These are phyloP conservation scores for Colletotrichum siamense DNA, from an alignment of 2,329 filamentous ascomycete genomes.

Conservation along the genomic window DNA sequence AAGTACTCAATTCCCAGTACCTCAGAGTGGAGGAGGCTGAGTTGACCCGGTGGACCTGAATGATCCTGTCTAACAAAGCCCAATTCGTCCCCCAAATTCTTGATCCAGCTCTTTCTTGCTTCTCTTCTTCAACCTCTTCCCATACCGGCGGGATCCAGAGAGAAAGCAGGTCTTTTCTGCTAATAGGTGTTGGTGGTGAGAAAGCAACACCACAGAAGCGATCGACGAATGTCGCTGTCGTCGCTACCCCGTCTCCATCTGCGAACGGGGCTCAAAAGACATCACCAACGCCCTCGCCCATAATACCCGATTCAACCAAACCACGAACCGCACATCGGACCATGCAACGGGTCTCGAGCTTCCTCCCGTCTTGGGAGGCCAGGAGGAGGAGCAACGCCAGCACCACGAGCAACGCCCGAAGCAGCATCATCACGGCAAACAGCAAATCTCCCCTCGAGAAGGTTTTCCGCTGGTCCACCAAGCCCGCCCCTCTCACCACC, in stretches of 20 bases:
- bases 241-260: slow-evolving; percentile 9
- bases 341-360: slow-evolving; percentile 50
- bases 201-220: slow-evolving; percentile 1
- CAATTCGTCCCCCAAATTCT: slow-evolving; percentile 17
- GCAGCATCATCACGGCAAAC: slow-evolving; percentile 25
- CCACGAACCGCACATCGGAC: slow-evolving; percentile 22
- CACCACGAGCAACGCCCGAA: slow-evolving; percentile 3
- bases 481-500: slow-evolving; percentile 58
- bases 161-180: background rate
- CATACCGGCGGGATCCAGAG: slow-evolving; percentile 6
- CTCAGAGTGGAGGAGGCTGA: slow-evolving; percentile 21
- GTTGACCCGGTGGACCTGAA: slow-evolving; percentile 17
- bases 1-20: background rate
- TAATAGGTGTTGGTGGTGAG: slow-evolving; percentile 6
- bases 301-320: background rate
- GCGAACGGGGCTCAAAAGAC: slow-evolving; percentile 6
- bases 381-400: slow-evolving; percentile 37
- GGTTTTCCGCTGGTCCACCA: slow-evolving; percentile 50
- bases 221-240: slow-evolving; percentile 19
- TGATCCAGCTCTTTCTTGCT: background rate
- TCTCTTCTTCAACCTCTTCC: background rate
- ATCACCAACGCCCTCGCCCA: background rate
- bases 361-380: slow-evolving; percentile 51
- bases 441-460: slow-evolving; percentile 35
- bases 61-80: slow-evolving; percentile 21